phyloP scores from a whole-genome alignment of 2,329 filamentous ascomycete genomes.

The Myriosclerotinia duriaeana region DNA sequence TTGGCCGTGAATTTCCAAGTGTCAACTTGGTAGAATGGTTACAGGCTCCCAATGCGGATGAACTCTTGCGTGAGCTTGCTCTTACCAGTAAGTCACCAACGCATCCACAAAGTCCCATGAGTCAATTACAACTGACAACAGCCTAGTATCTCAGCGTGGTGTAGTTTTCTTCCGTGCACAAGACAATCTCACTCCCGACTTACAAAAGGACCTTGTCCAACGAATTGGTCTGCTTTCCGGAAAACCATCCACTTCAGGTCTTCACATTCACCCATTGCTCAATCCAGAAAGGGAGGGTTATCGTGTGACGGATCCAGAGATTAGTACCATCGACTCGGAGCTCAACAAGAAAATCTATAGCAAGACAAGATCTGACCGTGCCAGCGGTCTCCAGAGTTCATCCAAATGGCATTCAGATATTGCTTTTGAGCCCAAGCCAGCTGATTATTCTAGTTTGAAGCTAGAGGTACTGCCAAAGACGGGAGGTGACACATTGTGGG shows the following conservation, averaged over 20 bases:
- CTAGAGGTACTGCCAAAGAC: slow-evolving; percentile 56
- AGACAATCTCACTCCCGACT: slow-evolving; percentile 57
- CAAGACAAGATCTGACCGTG: slow-evolving; percentile 20
- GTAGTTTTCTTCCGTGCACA: slow-evolving; percentile 71
- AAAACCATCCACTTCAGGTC: slow-evolving; percentile 54
- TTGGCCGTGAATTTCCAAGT: slow-evolving; percentile 48
- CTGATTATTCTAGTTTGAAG: slow-evolving; percentile 61
- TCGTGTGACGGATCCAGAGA: slow-evolving; percentile 53
- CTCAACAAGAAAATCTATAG: slow-evolving; percentile 53
- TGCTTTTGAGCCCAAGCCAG: slow-evolving; percentile 61
- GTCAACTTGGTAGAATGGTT: slow-evolving; percentile 49
- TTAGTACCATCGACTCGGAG: slow-evolving; percentile 62
- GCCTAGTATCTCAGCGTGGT: slow-evolving; percentile 62
- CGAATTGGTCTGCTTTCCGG: slow-evolving; percentile 57
- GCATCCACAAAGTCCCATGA: not conserved
- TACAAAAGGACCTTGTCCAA: slow-evolving; percentile 65
- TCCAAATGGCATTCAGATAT: slow-evolving; percentile 62
- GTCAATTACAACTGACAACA: not conserved
- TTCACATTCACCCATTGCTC: slow-evolving; percentile 62
- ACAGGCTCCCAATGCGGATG: slow-evolving; percentile 48
- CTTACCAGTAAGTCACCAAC: slow-evolving; percentile 43
- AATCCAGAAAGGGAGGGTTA: slow-evolving; percentile 52
- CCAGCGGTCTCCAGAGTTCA: slow-evolving; percentile 45
- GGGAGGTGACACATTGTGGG: slow-evolving; percentile 63
- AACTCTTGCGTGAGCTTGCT: slow-evolving; percentile 51